Conservation (phyloP, 176 grass and related monocot genomes). For the Hsuehochloa calcarea region DNA sequence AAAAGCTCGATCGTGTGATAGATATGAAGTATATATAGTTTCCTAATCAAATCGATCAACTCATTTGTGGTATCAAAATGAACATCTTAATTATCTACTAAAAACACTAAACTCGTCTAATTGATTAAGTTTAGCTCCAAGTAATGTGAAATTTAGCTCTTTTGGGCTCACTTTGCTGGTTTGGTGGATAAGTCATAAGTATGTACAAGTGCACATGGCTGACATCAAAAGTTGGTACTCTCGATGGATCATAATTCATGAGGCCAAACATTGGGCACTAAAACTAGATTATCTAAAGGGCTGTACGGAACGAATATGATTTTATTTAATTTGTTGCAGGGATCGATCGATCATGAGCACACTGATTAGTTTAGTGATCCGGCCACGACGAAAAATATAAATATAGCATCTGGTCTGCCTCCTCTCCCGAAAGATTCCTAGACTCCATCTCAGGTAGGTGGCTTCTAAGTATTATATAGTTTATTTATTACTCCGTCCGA, state of each 20-base stretch:
- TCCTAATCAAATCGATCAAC: not conserved
- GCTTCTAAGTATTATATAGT: not conserved
- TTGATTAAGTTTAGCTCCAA: not conserved
- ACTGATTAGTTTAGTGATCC: constrained; percentile 33
- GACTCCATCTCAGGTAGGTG: constrained; percentile 32
- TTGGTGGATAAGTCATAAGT: not conserved
- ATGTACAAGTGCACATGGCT: not conserved
- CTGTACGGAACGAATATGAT: constrained; percentile 28
- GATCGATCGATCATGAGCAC: constrained; percentile 15
- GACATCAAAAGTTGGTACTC: not conserved
- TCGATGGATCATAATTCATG: constrained; percentile 1
- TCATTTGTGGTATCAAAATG: not conserved
- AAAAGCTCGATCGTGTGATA: not conserved
- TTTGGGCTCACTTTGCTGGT: not conserved
- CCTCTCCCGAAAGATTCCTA: constrained; percentile 50
- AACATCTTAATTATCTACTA: not conserved
- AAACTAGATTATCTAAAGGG: constrained; percentile 18
- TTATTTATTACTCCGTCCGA: no score
- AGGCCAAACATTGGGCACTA: not conserved
- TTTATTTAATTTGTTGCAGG: constrained; percentile 38
- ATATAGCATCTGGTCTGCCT: constrained; percentile 21
- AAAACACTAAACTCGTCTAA: not conserved
- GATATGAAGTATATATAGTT: not conserved
- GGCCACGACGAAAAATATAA: constrained; percentile 15
- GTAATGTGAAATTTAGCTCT: not conserved